phyloP scores from a whole-genome alignment of 2,329 filamentous ascomycete genomes.

The Sporothrix schenckii region DNA sequence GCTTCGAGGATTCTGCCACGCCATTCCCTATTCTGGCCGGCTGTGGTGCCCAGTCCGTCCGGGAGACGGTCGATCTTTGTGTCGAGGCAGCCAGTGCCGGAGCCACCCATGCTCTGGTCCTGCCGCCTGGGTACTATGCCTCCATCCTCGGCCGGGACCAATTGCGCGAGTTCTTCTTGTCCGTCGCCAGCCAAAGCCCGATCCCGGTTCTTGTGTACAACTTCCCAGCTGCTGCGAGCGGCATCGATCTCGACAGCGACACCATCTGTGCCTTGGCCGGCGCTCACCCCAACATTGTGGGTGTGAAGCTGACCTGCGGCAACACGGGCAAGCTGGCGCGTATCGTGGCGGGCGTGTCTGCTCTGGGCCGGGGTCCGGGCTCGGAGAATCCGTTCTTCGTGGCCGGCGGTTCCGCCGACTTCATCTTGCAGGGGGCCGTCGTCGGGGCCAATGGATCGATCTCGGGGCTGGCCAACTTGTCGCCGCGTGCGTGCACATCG shows the following conservation, averaged over 20 bases:
- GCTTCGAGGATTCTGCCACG: constrained; percentile 41
- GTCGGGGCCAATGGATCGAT: constrained; percentile 73
- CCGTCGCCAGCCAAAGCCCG: constrained; percentile 60
- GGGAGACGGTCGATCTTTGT: constrained; percentile 68
- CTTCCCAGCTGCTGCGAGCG: constrained; percentile 60
- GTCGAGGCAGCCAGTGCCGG: constrained; percentile 65
- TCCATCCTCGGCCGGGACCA: constrained; percentile 60
- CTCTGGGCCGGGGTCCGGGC: constrained; percentile 1
- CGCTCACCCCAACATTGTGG: constrained; percentile 60
- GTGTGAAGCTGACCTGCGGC: constrained; percentile 65
- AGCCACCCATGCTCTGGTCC: constrained; percentile 67
- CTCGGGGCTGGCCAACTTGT: constrained; percentile 70
- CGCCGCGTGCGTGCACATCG: constrained; percentile 63
- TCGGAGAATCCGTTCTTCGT: constrained; percentile 59
- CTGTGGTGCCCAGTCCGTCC: constrained; percentile 67
- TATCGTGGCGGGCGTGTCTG: constrained; percentile 51
- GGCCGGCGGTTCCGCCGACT: constrained; percentile 73
- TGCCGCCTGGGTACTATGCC: constrained; percentile 71
- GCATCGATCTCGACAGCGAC: constrained; percentile 62
- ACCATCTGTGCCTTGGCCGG: constrained; percentile 56
- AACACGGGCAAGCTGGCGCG: constrained; percentile 63
- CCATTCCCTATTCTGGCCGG: constrained; percentile 68
- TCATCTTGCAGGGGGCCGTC: constrained; percentile 69
- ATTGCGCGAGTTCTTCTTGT: constrained; percentile 63
- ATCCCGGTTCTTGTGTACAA: constrained; percentile 67